Base-by-base conservation (phyloP, 78 protist genomes). In the Reticulomyxa filosa region DNA sequence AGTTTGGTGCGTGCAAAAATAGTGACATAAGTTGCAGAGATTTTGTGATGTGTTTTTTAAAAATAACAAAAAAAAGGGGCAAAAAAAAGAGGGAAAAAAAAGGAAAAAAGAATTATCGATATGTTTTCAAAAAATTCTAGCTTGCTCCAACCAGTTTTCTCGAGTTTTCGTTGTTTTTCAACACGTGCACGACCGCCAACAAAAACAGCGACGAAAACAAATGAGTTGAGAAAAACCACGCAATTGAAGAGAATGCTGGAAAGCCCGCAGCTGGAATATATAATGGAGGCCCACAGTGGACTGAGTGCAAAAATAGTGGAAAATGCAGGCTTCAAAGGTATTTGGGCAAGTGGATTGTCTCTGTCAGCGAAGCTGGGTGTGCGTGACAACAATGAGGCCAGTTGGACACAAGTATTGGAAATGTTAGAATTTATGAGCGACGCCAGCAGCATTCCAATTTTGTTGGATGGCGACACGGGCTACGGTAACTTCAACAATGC, bases 391-490 rank as follows among this genome's bases (percentile, higher is more conserved):
- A 72, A 72, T 51, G 76, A 72, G 38, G 51, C 61, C 39, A 63
- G 71, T 23, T 72, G 53, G 25, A 72, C 76, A 1, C 76, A 72
- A 62, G 76, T 74, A 10, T 29, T 74, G 2, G 67, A 74, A 10
- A 38, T 37, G 29, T 46, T 74, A 34, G 72, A 68, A 46, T 74
- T 59, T 29, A 74, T 79, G 70, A 13, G 57, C 38, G 75, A 73
- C 17, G 67, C 56, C 26, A 79, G 81, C 37, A 20, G 62, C 56
- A 35, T 79, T 4, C 84, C 84, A n/a, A 73, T 79, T n/a, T 62
- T 79, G 2, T 20, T 74, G 34, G 84, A 79, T 50, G 79, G 72
- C 10, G 84, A 79, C 76, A 79, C 84, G 11, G 84, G 84, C 38
- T 77, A 62, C 42, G 84, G 84, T 38, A 57, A 61, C 67, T 62